phyloP scores from a whole-genome alignment of 73 alveolate genomes.

The Effrenium voratum region DNA sequence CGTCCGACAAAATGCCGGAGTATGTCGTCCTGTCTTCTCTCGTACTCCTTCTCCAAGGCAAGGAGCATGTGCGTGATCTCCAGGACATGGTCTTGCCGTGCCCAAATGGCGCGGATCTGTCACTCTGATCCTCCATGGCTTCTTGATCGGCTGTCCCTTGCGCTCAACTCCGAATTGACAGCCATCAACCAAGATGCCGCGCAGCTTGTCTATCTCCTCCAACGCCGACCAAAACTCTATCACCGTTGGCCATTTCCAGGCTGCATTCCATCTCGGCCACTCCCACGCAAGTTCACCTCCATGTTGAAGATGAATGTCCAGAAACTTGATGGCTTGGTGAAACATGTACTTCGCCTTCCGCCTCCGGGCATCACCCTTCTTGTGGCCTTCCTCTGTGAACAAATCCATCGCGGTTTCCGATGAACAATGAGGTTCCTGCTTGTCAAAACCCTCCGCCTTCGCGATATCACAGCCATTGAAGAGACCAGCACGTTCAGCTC shows the following conservation, averaged over 20 bases:
- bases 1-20: too few species aligned
- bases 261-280: background rate
- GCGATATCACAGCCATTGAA: background rate
- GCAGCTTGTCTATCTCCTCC: background rate
- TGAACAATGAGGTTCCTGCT: background rate
- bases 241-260: background rate
- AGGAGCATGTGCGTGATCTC: background rate
- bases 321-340: background rate
- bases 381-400: background rate
- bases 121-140: background rate
- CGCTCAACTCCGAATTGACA: background rate
- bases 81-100: background rate
- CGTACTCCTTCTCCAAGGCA: background rate
- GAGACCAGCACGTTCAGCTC: background rate
- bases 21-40: too few species aligned
- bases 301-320: background rate
- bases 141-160: background rate
- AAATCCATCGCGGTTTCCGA: background rate
- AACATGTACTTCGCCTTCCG: background rate
- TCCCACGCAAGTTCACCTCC: background rate
- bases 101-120: background rate
- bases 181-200: background rate
- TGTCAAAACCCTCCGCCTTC: background rate
- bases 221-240: background rate
- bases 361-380: background rate